A percentile compares a stretch with the other conserved stretches of the same genome.
phyloP scores from a whole-genome alignment of 306 rosid genomes.

The Inga leiocalycina region DNA sequence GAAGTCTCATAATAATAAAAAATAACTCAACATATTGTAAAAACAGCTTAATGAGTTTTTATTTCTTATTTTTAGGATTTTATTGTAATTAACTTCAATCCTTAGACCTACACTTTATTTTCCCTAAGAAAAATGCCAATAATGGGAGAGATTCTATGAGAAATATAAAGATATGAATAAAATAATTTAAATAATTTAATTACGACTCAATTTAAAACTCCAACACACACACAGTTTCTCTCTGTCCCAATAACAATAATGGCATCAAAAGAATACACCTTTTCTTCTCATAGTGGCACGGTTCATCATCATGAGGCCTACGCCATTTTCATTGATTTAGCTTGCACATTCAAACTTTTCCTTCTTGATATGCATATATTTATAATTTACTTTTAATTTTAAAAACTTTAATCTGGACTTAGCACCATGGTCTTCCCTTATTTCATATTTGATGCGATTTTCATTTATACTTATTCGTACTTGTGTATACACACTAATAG shows the following conservation, averaged over 20 bases:
- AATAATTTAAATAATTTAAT: background rate
- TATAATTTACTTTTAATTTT: background rate
- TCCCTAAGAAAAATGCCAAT: too few species aligned
- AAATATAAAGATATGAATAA: background rate
- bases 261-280: background rate
- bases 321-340: background rate
- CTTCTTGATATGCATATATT: background rate
- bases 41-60: too few species aligned
- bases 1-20: too few species aligned
- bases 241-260: background rate
- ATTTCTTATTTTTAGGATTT: too few species aligned
- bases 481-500: too few species aligned
- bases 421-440: background rate
- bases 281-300: background rate
- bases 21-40: too few species aligned
- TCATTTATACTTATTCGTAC: background rate
- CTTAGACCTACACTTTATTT: too few species aligned
- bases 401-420: background rate
- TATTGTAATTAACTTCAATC: too few species aligned
- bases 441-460: background rate
- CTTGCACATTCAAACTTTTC: background rate
- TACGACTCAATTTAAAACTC: background rate
- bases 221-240: background rate
- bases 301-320: background rate
- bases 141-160: too few species aligned